Conservation (phyloP, 208 protist species). For the Trypanosoma cruzi region DNA sequence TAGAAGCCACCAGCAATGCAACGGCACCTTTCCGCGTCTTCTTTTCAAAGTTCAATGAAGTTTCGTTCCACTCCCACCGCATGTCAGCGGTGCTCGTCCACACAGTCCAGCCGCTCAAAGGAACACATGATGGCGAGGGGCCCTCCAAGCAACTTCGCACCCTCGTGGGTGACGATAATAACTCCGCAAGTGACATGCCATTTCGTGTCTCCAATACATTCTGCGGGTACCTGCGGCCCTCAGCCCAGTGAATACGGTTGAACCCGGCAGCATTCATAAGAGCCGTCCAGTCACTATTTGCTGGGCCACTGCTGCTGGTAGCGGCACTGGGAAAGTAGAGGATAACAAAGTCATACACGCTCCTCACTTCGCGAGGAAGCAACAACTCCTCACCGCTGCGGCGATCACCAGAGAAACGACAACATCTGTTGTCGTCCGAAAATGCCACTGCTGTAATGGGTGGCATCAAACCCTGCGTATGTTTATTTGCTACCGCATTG, state of each 20-base stretch:
- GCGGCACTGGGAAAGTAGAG: constrained; percentile 8
- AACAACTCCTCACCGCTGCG: not conserved
- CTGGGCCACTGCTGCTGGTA: not conserved
- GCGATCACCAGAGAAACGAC: constrained; percentile 2
- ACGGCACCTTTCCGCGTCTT: constrained; percentile 27
- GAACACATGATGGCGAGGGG: constrained; percentile 15
- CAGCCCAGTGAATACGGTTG: constrained; percentile 27
- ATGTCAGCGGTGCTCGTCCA: constrained; percentile 32
- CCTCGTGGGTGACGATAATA: not conserved
- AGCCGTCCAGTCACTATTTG: constrained; percentile 9
- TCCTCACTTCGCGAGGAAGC: constrained; percentile 12
- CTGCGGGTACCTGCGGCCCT: constrained; percentile 24
- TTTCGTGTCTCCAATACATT: constrained; percentile 29
- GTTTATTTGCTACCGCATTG: not conserved
- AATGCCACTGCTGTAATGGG: constrained; percentile 14
- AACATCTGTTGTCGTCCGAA: constrained; percentile 9
- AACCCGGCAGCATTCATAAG: constrained; percentile 24
- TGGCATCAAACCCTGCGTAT: not conserved
- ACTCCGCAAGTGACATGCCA: constrained; percentile 8
- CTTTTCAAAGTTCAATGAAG: constrained; percentile 19
- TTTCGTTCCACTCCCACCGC: constrained; percentile 26
- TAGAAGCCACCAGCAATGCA: constrained; percentile 30
- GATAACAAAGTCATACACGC: constrained; percentile 21
- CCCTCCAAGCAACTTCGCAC: constrained; percentile 5
- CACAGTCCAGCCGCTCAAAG: constrained; percentile 33